These are phyloP conservation scores for Lodderomyces metapsilosis DNA, from an alignment of 1,139 yeast genomes.

Conservation along the genomic window DNA sequence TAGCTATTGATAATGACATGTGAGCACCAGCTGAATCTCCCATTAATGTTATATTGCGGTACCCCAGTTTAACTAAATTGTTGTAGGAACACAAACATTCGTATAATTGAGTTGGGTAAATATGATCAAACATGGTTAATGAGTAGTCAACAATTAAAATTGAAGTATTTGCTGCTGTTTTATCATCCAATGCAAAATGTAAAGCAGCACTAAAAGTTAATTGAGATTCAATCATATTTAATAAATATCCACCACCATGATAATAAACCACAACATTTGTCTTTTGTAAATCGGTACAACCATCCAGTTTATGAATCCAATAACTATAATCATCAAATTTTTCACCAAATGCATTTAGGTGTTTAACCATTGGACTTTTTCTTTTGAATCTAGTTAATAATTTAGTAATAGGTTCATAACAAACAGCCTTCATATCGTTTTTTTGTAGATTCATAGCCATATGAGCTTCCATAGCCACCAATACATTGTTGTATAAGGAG, in stretches of 20 bases:
- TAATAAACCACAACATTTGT: slow-evolving; percentile 18
- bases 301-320: slow-evolving; percentile 21
- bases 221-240: slow-evolving; percentile 29
- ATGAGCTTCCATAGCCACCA: slow-evolving; percentile 26
- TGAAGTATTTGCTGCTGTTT: slow-evolving; percentile 21
- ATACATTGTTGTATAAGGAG: slow-evolving; percentile 30
- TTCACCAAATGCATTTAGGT: slow-evolving; percentile 24
- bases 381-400: slow-evolving; percentile 10
- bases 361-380: slow-evolving; percentile 13
- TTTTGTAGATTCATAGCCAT: slow-evolving; percentile 22
- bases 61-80: slow-evolving; percentile 27
- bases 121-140: slow-evolving; percentile 21
- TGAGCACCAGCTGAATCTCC: slow-evolving; percentile 54
- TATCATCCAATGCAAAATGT: slow-evolving; percentile 22
- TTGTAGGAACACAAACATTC: slow-evolving; percentile 32
- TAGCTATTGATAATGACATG: slow-evolving; percentile 31
- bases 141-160: slow-evolving; percentile 41
- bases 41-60: slow-evolving; percentile 30
- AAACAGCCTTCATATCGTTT: slow-evolving; percentile 13
- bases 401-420: slow-evolving; percentile 14
- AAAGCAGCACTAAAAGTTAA: slow-evolving; percentile 23
- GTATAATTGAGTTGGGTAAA: slow-evolving; percentile 41
- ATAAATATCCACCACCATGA: slow-evolving; percentile 48
- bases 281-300: slow-evolving; percentile 4
- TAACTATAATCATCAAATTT: slow-evolving; percentile 25